These are phyloP conservation scores for Mesembryanthemum crystallinum DNA, from an alignment of 148 eudicot species.

Conservation along the genomic window DNA sequence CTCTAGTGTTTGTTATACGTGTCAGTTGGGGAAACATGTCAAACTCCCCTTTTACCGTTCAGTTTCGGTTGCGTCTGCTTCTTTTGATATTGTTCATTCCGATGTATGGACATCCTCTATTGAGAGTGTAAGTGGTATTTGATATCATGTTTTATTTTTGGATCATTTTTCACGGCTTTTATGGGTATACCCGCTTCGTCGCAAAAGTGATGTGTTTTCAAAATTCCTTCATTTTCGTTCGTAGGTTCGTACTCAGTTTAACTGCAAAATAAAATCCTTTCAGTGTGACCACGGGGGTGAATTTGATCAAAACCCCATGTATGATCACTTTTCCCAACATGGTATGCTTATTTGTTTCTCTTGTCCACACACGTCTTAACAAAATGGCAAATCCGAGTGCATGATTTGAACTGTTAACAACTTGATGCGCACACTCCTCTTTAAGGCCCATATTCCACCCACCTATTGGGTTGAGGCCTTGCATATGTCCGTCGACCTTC, in stretches of 20 bases:
- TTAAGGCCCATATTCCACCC: neutral
- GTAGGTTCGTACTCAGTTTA: neutral
- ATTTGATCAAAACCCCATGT: neutral
- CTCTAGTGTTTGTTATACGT: neutral
- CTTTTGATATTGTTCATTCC: conserved; percentile 4
- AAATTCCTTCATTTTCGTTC: neutral
- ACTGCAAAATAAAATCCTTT: neutral
- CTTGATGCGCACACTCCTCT: neutral
- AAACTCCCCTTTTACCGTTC: neutral
- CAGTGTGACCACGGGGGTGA: neutral
- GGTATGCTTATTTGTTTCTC: neutral
- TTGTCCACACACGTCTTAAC: neutral
- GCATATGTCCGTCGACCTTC: neutral
- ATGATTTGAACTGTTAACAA: neutral
- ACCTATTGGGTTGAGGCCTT: neutral
- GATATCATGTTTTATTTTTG: too few relatives aligned
- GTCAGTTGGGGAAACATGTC: conserved; percentile 1
- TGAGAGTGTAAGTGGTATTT: neutral
- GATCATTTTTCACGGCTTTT: neutral
- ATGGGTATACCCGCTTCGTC: neutral
- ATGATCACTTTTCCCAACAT: too few relatives aligned
- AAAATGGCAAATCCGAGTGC: neutral
- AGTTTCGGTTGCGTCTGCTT: too few relatives aligned
- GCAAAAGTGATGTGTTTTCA: neutral
- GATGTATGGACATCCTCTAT: neutral